These are phyloP conservation scores for Saccharomyces paradoxus DNA, from an alignment of 805 yeast species.

Conservation along the genomic window DNA sequence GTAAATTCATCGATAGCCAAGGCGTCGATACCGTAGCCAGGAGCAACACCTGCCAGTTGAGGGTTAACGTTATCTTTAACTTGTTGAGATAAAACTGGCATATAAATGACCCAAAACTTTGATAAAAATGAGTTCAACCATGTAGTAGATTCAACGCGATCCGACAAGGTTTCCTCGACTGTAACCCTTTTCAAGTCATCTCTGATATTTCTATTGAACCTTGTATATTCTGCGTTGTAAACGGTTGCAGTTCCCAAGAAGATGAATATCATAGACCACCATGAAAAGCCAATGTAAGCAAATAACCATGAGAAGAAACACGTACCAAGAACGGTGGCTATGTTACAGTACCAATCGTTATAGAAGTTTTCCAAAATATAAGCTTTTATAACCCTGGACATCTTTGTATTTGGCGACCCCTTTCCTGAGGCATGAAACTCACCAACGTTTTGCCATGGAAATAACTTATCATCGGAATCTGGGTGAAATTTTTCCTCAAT, in stretches of 20 bases:
- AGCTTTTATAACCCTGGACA: conserved; percentile 39
- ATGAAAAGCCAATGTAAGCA: conserved; percentile 56
- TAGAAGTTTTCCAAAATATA: conserved; percentile 62
- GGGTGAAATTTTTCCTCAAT: conserved; percentile 8
- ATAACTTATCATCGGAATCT: conserved; percentile 14
- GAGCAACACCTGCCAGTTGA: conserved; percentile 59
- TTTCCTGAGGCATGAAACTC: conserved; percentile 19
- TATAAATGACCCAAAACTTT: conserved; percentile 80
- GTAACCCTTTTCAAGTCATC: conserved; percentile 66
- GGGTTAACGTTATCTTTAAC: conserved; percentile 66
- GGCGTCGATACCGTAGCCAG: conserved; percentile 77
- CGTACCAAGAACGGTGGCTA: conserved; percentile 55
- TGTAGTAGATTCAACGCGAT: conserved; percentile 62
- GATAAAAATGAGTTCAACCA: conserved; percentile 74
- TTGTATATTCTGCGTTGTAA: conserved; percentile 63
- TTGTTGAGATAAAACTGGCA: conserved; percentile 76
- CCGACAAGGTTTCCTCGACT: conserved; percentile 56
- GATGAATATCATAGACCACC: conserved; percentile 54
- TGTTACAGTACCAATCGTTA: conserved; percentile 67
- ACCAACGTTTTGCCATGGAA: conserved; percentile 34
- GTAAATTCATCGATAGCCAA: conserved; percentile 69
- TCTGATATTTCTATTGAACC: conserved; percentile 64
- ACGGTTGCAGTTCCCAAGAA: conserved; percentile 55
- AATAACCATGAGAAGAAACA: conserved; percentile 65
- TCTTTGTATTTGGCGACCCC: conserved; percentile 9